Conservation (phyloP, 2,329 filamentous ascomycete species). For the Exophiala sideris region DNA sequence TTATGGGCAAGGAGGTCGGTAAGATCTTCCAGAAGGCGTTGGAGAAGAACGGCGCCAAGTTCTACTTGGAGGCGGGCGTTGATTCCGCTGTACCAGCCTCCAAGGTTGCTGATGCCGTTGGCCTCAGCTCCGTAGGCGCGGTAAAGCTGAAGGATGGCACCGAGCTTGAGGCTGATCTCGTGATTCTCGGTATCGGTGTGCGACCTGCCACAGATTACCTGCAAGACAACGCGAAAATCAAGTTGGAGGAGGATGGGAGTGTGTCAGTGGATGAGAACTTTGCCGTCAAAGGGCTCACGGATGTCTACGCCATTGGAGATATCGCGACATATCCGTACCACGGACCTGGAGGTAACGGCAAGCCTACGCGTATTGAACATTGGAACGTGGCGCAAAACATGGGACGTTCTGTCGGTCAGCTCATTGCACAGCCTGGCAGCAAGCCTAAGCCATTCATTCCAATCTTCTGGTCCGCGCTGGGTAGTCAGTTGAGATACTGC, state of each 20-base stretch:
- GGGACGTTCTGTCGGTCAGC: constrained; percentile 72
- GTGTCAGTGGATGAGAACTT: constrained; percentile 77
- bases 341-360: constrained; percentile 76
- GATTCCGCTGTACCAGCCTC: constrained; percentile 74
- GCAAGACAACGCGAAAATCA: constrained; percentile 64
- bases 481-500: constrained; percentile 86
- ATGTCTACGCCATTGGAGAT: constrained; percentile 91
- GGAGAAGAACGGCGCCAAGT: constrained; percentile 85
- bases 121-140: constrained; percentile 59
- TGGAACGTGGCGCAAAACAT: constrained; percentile 96
- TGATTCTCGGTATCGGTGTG: constrained; percentile 89
- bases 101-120: constrained; percentile 57
- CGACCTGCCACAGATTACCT: constrained; percentile 81
- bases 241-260: constrained; percentile 80
- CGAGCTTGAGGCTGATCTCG: constrained; percentile 77
- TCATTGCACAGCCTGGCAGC: constrained; percentile 65
- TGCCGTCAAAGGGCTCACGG: constrained; percentile 68
- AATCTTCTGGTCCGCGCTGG: constrained; percentile 94
- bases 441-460: constrained; percentile 75
- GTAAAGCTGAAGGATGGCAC: constrained; percentile 85
- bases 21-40: constrained; percentile 73
- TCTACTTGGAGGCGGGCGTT: constrained; percentile 75
- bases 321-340: constrained; percentile 94
- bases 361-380: constrained; percentile 81
- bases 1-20: constrained; percentile 80